phyloP scores from a whole-genome alignment of 2,329 filamentous ascomycete species.

The Cladophialophora chaetospira region DNA sequence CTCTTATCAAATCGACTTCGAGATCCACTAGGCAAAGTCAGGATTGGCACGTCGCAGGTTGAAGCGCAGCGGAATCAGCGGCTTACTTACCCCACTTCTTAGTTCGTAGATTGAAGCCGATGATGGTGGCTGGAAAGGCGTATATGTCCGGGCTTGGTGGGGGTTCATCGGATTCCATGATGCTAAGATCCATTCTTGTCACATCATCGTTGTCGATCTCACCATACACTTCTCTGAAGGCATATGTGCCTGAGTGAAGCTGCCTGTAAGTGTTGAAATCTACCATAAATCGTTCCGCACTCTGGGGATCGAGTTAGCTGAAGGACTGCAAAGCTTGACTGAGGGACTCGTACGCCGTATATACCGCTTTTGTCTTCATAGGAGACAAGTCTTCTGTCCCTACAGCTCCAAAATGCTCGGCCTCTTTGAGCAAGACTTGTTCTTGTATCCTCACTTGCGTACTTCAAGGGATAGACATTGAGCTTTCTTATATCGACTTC shows the following conservation, averaged over 20 bases:
- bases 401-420: background rate
- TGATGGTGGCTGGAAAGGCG: background rate
- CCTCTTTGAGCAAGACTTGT: background rate
- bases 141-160: no score
- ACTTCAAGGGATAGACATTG: background rate
- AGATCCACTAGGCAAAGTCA: background rate
- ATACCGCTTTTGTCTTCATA: background rate
- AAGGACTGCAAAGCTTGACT: background rate
- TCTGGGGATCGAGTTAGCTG: background rate
- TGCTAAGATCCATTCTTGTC: no score
- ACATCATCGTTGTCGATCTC: background rate
- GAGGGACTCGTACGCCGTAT: background rate
- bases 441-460: background rate
- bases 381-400: background rate
- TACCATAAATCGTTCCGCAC: background rate
- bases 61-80: background rate
- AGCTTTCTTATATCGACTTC: background rate
- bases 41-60: no score
- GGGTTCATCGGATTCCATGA: background rate
- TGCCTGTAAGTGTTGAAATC: background rate
- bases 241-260: background rate
- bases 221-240: background rate
- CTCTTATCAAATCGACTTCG: background rate
- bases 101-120: background rate
- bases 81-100: slow-evolving; percentile 14